These are phyloP conservation scores for Mycena leptocephala DNA, from an alignment of 768 basidiomycete genomes.

Conservation along the genomic window DNA sequence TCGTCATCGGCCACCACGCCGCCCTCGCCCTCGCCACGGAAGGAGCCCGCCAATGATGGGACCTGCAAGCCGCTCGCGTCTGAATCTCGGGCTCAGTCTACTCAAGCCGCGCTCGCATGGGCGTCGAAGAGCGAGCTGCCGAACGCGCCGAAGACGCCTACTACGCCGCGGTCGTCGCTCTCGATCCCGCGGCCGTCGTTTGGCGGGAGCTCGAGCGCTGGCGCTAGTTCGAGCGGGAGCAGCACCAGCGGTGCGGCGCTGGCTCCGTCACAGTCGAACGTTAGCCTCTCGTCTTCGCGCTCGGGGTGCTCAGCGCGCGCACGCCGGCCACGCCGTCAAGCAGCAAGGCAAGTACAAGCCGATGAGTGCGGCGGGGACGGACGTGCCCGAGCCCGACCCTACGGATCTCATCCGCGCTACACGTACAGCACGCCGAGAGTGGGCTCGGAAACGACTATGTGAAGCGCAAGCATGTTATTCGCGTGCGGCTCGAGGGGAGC, in stretches of 20 bases:
- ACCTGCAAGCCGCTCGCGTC: slow-evolving; percentile 53
- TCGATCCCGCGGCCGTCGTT: slow-evolving; percentile 49
- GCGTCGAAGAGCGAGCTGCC: slow-evolving; percentile 57
- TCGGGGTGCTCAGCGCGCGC: slow-evolving; percentile 25
- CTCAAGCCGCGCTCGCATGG: slow-evolving; percentile 61
- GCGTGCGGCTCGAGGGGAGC: slow-evolving; percentile 94
- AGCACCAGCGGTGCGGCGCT: background rate
- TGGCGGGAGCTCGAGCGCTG: slow-evolving; percentile 28
- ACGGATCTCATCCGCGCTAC: slow-evolving; percentile 79
- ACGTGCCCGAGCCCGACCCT: slow-evolving; percentile 59
- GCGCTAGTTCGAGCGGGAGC: slow-evolving; percentile 34
- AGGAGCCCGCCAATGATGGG: slow-evolving; percentile 29
- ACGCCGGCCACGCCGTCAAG: slow-evolving; percentile 37
- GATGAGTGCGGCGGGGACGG: slow-evolving; percentile 33
- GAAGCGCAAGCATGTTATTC: slow-evolving; percentile 95
- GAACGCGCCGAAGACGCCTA: slow-evolving; percentile 36
- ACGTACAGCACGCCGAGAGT: slow-evolving; percentile 93
- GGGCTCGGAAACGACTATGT: slow-evolving; percentile 96
- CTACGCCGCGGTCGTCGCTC: slow-evolving; percentile 50
- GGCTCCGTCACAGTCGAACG: slow-evolving; percentile 28
- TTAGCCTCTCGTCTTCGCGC: slow-evolving; percentile 22
- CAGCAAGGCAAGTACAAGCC: slow-evolving; percentile 28
- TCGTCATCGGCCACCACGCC: slow-evolving; percentile 11
- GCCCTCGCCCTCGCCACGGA: slow-evolving; percentile 31
- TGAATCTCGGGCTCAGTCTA: slow-evolving; percentile 60